Evolutionary conservation across 345 rosid genomes (phyloP).

Genomic region (Triadica sebifera): DNA sequence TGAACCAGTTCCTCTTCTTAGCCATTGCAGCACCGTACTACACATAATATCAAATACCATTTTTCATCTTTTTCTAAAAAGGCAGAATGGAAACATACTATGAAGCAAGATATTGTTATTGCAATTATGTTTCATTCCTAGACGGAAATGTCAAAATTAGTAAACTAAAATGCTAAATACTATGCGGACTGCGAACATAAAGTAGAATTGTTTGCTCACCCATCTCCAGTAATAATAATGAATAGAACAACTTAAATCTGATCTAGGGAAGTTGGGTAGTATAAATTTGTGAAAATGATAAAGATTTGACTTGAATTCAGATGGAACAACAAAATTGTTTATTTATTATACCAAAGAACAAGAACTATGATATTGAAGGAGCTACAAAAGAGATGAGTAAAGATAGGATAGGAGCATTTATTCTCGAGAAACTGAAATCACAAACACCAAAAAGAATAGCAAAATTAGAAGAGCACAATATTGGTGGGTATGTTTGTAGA

Average conservation of each 20-base stretch:
- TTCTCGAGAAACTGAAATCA: slow-evolving; percentile 33
- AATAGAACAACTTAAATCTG: slow-evolving; percentile 22
- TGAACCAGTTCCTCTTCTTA: slow-evolving; percentile 75
- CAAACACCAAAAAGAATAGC: slow-evolving; percentile 25
- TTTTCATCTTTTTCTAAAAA: not conserved
- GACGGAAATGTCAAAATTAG: slow-evolving; percentile 5
- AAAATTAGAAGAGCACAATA: slow-evolving; percentile 17
- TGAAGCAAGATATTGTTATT: not conserved
- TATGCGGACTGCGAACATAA: slow-evolving; percentile 7
- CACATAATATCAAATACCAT: slow-evolving; percentile 5
- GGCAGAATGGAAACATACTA: not conserved
- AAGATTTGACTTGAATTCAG: slow-evolving; percentile 28
- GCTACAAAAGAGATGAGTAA: not conserved
- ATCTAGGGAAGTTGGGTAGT: slow-evolving; percentile 20
- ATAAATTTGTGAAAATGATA: slow-evolving; percentile 17
- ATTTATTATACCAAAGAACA: slow-evolving; percentile 25
- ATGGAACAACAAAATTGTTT: slow-evolving; percentile 14
- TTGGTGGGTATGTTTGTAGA: slow-evolving; percentile 28
- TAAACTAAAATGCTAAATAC: slow-evolving; percentile 10
- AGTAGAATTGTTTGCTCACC: slow-evolving; percentile 26
- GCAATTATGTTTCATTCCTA: no score
- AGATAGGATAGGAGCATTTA: not conserved
- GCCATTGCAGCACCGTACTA: slow-evolving; percentile 52
- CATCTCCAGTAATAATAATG: slow-evolving; percentile 22
- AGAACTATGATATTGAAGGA: slow-evolving; percentile 13